Base-by-base conservation (phyloP, 192 early-diverging fungal genomes). In the Entomortierella parvispora region DNA sequence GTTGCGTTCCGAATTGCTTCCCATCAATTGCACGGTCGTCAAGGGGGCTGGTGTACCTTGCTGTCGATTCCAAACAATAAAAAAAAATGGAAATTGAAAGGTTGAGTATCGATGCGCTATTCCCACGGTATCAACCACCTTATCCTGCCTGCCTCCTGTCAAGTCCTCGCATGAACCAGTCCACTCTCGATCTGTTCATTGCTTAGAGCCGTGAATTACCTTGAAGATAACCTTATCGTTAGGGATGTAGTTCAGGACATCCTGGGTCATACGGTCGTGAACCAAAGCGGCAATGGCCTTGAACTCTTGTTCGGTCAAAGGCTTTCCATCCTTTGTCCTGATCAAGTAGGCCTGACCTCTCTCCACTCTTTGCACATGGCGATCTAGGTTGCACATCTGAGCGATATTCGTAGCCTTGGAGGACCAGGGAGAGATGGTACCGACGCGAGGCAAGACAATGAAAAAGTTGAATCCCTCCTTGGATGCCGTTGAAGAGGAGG, bases 381-480 rank as follows among this genome's bases (percentile, higher is more conserved):
- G 57, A 34, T 83, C 79, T 22, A 99, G 86, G 45, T 94, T 96
- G 82, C 97, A 99, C 46, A 93, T 90, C 32, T 89, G 85, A 17
- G 94, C 94, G 82, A 99, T 99, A 69, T 99, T 97, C 20, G 97
- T 98, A 2, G 98, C 98, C 88, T 99, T 99, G 55, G 95, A 96
- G 20, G 96, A 97, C 98, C 98, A 99, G 18, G 98, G 98, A 10
- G 95, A 96, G 67, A 99, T 99, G 25, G 97, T 99, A 28, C 98
- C 98, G 61, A 86, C 84, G 15, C 97, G 89, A 2, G 98, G 98
- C 53, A 98, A 77, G 33, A 98, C 93, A 72, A 91, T 78, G 34
- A 96, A 68, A 57, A 94, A 79, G 22, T 77, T 77, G 62, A 65
- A 40, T 26, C 61, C 64, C 53, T 64, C 45, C 42, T 48, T 53